Base-by-base conservation (phyloP, 805 yeast species). In the Metschnikowia shivogae region DNA sequence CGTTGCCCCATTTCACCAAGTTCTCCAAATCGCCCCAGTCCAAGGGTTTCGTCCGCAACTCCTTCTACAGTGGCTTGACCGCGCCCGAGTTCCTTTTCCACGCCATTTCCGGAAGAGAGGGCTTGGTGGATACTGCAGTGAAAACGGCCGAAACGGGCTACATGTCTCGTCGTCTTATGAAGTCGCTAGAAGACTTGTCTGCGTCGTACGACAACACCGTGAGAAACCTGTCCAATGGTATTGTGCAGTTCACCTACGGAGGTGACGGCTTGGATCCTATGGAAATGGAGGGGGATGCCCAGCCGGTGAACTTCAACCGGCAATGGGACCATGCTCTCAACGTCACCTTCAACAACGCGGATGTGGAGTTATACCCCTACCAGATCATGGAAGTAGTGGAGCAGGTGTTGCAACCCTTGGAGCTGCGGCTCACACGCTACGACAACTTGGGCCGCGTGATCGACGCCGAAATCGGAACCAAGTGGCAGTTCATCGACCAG, bases 91-190 rank as follows among this genome's bases (percentile, higher is more conserved):
- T 93, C 67, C 90, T 93, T 66, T 93, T 93, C 84, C 99, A 93
- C 66, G 97, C 98, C 43, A 93, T 93, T 97, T 98, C 99, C 62
- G 99, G 99, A 75, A 89, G 99, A 79, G 99, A 93, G 74, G 99
- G 99, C 77, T 77, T 93, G 64, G 95, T 93, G 65, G 99, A 93
- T 78, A 93, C 99, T 44, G 99, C 99, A 12, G 99, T 93, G 39
- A 93, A 93, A 68, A 93, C 99, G 34, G 98, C 99, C 2, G 98
- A 92, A 65, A 92, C 99, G 4, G 98, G 98, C 62, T 90, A 90
- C 69, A 92, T 92, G 95, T 92, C 98, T 20, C 86, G 99, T 68
- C 83, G 99, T 67, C 76, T 92, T 64, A 92, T 92, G 99, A 92
- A 92, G 67, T 93, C 98, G 5, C 73, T 93, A 57, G 99, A 93